These are phyloP conservation scores for Pisolithus orientalis DNA, from an alignment of 768 basidiomycete genomes.

Conservation along the genomic window DNA sequence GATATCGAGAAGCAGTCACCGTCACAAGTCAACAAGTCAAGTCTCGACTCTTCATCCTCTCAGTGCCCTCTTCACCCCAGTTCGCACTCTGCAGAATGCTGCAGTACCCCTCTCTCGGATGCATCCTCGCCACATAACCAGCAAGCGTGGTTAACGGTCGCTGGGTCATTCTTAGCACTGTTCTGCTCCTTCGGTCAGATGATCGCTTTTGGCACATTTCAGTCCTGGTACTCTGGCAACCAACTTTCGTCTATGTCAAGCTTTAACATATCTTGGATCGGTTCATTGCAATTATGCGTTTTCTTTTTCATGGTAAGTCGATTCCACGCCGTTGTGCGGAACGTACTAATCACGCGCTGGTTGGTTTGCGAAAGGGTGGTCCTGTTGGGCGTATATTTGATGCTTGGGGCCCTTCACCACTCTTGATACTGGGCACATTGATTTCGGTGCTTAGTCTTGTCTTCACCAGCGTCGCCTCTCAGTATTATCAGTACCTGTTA, in stretches of 20 bases:
- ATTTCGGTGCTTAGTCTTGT: constrained; percentile 48
- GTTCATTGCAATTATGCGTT: constrained; percentile 59
- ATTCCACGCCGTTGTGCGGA: neutral
- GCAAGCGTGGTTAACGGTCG: constrained; percentile 43
- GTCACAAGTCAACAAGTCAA: constrained; percentile 13
- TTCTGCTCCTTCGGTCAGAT: constrained; percentile 70
- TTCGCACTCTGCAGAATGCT: neutral
- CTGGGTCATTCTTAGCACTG: constrained; percentile 60
- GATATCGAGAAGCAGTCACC: constrained; percentile 26
- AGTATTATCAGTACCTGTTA: constrained; percentile 57
- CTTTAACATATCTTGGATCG: constrained; percentile 66
- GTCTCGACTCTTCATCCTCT: constrained; percentile 14
- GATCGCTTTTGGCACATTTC: constrained; percentile 68
- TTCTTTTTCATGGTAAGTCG: constrained; percentile 62
- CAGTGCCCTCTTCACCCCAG: constrained; percentile 17
- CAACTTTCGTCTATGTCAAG: constrained; percentile 45
- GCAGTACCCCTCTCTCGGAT: neutral
- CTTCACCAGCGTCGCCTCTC: constrained; percentile 50
- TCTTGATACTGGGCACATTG: constrained; percentile 49
- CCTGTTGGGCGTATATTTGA: constrained; percentile 58
- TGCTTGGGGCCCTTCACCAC: constrained; percentile 46
- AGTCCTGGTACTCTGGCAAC: constrained; percentile 59
- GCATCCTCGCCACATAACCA: constrained; percentile 1
- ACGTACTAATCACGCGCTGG: neutral
- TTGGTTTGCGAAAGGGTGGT: constrained; percentile 41